phyloP scores from a whole-genome alignment of 2,329 filamentous ascomycete genomes.

The Blastomyces gilchristii region DNA sequence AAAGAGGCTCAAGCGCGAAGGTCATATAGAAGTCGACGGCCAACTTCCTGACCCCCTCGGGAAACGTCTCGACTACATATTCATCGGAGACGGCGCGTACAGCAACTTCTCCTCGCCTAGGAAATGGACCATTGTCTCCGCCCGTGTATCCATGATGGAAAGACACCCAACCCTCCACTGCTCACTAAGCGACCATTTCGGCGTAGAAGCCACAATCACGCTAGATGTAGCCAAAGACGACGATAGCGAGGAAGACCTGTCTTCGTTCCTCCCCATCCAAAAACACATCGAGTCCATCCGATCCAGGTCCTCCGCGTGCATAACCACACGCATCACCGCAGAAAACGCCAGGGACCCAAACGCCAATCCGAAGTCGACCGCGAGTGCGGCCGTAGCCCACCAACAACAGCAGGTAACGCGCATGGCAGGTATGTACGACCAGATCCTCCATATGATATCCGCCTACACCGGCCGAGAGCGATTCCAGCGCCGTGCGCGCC shows the following conservation, averaged over 20 bases:
- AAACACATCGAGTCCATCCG: conserved; percentile 11
- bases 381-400: not conserved
- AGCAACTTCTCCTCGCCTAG: conserved; percentile 12
- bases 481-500: conserved; percentile 59
- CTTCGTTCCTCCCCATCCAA: conserved; percentile 16
- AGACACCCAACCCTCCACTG: conserved; percentile 72
- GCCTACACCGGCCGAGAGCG: conserved; percentile 62
- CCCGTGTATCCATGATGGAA: conserved; percentile 66
- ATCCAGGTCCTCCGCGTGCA: conserved; percentile 2
- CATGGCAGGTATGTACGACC: conserved; percentile 48
- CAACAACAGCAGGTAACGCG: conserved; percentile 5
- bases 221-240: conserved; percentile 28
- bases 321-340: not conserved
- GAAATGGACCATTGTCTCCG: conserved; percentile 60
- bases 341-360: not conserved
- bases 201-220: conserved; percentile 67
- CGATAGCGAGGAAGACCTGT: conserved; percentile 12
- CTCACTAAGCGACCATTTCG: conserved; percentile 91
- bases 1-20: conserved; percentile 55
- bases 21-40: conserved; percentile 54
- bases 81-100: conserved; percentile 52
- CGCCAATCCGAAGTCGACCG: not conserved
- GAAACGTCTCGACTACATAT: conserved; percentile 93
- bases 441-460: conserved; percentile 60
- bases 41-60: conserved; percentile 59